Evolutionary conservation across 2,329 filamentous ascomycete species (phyloP).

Genomic region (Emydomyces testavorans): DNA sequence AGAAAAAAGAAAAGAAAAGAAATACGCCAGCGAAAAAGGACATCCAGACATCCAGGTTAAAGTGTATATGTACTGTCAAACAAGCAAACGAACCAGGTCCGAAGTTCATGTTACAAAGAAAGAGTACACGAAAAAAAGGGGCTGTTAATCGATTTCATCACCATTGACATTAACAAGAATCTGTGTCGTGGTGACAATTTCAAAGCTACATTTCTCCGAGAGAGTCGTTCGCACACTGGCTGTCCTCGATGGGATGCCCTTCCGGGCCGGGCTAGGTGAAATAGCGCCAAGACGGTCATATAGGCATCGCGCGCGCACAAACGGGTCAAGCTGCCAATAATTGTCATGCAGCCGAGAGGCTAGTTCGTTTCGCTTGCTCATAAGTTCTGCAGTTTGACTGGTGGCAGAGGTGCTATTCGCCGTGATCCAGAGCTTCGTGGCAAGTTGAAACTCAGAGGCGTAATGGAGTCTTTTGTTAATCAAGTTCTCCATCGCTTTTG

Average conservation of each 20-base stretch:
- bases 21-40: too few species aligned
- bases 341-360: conserved; percentile 55
- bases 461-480: conserved; percentile 52
- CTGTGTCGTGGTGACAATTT: conserved; percentile 8
- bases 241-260: conserved; percentile 4
- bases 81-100: too few species aligned
- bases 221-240: conserved; percentile 4
- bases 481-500: conserved; percentile 51
- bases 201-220: conserved; percentile 11
- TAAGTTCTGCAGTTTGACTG: conserved; percentile 40
- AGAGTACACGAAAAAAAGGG: neutral
- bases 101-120: too few species aligned
- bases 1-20: too few species aligned
- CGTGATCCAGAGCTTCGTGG: conserved; percentile 65
- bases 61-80: neutral
- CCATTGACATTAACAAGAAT: conserved; percentile 6
- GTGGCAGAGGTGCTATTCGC: conserved; percentile 34
- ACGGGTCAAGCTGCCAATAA: conserved; percentile 87
- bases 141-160: conserved; percentile 4
- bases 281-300: conserved; percentile 68
- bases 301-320: conserved; percentile 66
- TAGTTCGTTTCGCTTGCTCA: conserved; percentile 49
- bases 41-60: too few species aligned
- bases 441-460: conserved; percentile 61
- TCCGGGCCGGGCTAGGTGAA: conserved; percentile 6